Evolutionary conservation across 768 basidiomycete genomes (phyloP), one percentile per base, ranked within the genome.

Genomic region (Leucocoprinus leucothites): DNA sequence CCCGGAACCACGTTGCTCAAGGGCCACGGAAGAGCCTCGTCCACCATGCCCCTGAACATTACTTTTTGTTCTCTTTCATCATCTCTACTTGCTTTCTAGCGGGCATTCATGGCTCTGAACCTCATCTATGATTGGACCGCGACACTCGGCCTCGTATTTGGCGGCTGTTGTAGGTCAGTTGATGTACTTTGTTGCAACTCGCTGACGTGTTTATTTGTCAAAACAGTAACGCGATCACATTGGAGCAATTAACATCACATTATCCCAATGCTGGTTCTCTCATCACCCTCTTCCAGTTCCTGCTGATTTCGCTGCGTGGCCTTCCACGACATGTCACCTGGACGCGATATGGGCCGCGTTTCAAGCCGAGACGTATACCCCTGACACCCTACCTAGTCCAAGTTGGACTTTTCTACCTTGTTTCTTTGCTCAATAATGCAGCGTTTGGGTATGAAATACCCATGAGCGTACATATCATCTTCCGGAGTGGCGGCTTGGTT

Each of bases 391-490:
- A 95, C 74, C 63, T 89, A 24, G 69, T 85, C 1, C 94, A 97
- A 69, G 94, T 95, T 45, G 76, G 77, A 1, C 74, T 98, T 34
- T 95, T 95, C 71, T 87, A 89, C 57, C 67, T 78, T 3, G 77
- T 93, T 49, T 94, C 91, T 5, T 65, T 89, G 57, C 74, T 98
- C 60, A 98, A 97, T 68, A 97, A 95, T 71, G 82, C 81, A n/a
- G 94, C 92, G 0, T 96, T 98, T 64, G 88, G 80, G 5, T 94
- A 87, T 66, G 70, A 79, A 38, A 87, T 97, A 57, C 94, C 95
- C 19, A 93, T 97, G 84, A 72, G 90, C 0, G 87, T 98, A 1
- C 94, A 98, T 70, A 96, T 98, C 67, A 89, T 98, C 57, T 96
- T 96, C 65, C 80, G 94, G 40, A 92, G 90, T 61, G 94, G 90